Conservation (phyloP, 331 rosid genomes). For the Spiraea crenata region DNA sequence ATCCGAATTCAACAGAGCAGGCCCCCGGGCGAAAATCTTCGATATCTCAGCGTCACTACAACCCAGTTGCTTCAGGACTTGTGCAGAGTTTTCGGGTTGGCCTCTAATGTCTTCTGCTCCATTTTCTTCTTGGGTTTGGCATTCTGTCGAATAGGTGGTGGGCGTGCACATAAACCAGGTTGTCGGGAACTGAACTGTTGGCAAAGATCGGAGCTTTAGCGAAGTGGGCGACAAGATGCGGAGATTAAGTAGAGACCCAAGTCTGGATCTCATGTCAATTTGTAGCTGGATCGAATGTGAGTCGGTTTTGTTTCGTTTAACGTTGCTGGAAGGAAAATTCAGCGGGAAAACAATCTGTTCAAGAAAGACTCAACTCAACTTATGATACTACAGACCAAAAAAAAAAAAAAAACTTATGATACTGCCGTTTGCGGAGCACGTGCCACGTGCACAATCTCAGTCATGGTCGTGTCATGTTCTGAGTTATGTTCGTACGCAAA, state of each 20-base stretch:
- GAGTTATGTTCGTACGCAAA: no score
- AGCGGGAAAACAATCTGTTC: background rate
- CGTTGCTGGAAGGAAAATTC: background rate
- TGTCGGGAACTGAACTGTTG: background rate
- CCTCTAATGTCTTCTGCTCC: conserved; percentile 18
- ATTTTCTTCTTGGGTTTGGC: conserved; percentile 32
- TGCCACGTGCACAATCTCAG: no score
- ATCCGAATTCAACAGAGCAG: conserved; percentile 47
- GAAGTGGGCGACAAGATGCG: conserved; percentile 5
- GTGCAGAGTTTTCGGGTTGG: conserved; percentile 32
- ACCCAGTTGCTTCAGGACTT: conserved; percentile 61
- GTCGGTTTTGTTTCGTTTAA: background rate
- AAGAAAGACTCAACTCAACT: no score
- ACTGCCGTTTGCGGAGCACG: no score
- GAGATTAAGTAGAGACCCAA: conserved; percentile 18
- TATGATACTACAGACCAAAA: no score
- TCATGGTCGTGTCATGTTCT: no score
- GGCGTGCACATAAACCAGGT: conserved; percentile 26
- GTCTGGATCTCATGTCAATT: conserved; percentile 34
- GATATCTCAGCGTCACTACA: conserved; percentile 49
- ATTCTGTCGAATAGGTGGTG: conserved; percentile 54
- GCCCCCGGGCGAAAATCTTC: conserved; percentile 39
- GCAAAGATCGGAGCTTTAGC: conserved; percentile 6
- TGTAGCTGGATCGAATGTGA: background rate
- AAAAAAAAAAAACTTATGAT: no score